A percentile compares a stretch with the other conserved stretches of the same genome.
phyloP scores from a whole-genome alignment of 768 basidiomycete species.

The Lepiota brunneoincarnata region DNA sequence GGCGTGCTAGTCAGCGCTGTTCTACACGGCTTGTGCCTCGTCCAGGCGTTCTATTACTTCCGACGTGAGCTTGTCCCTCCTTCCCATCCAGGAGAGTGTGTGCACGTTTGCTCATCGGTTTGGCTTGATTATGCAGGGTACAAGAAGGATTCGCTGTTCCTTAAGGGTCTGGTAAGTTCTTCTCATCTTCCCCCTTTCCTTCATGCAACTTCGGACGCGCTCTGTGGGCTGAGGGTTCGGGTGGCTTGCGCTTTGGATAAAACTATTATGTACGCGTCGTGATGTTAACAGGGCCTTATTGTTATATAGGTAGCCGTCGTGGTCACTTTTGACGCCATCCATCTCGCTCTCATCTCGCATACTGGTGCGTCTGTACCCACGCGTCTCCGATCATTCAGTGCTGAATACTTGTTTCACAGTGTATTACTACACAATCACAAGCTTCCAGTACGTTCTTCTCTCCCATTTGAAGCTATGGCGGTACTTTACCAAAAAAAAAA shows the following conservation, averaged over 20 bases:
- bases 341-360: constrained; percentile 47
- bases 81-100: not conserved
- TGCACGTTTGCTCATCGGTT: not conserved
- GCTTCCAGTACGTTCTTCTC: constrained; percentile 31
- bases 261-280: not conserved
- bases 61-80: constrained; percentile 31
- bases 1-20: constrained; percentile 36
- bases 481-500: not conserved
- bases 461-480: not conserved
- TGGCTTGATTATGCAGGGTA: constrained; percentile 23
- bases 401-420: constrained; percentile 25
- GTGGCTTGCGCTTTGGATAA: not conserved
- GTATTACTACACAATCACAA: constrained; percentile 46
- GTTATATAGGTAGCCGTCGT: constrained; percentile 24
- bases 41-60: constrained; percentile 50
- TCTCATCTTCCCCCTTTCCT: not conserved
- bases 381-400: not conserved
- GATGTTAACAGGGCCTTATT: not conserved
- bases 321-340: constrained; percentile 39
- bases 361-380: constrained; percentile 28
- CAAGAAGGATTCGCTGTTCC: constrained; percentile 36
- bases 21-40: constrained; percentile 41
- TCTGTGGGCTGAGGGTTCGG: no score
- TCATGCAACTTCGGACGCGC: no score
- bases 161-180: constrained; percentile 38